phyloP scores from a whole-genome alignment of 1,284 basidiomycete species.

The Stygiomarasmius scandens region DNA sequence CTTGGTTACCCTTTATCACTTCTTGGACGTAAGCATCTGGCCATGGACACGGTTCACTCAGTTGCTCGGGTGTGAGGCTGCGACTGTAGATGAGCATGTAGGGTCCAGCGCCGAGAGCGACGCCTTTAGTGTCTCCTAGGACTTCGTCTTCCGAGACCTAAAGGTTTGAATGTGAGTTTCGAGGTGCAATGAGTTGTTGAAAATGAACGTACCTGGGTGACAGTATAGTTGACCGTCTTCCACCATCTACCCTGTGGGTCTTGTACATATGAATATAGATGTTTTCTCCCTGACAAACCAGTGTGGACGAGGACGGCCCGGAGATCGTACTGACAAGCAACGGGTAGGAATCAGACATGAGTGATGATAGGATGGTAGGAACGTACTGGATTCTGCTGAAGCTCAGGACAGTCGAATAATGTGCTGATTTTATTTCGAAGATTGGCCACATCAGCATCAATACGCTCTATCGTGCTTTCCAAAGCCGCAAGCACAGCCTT shows the following conservation, averaged over 20 bases:
- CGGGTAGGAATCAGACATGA: background rate
- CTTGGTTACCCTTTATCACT: conserved; percentile 36
- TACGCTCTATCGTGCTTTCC: conserved; percentile 59
- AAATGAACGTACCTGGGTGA: conserved; percentile 53
- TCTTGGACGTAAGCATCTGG: conserved; percentile 35
- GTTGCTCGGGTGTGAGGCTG: conserved; percentile 40
- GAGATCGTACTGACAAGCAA: conserved; percentile 64
- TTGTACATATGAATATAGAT: conserved; percentile 75
- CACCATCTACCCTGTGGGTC: conserved; percentile 65
- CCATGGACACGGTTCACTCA: conserved; percentile 37
- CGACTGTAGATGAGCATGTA: conserved; percentile 74
- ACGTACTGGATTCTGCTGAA: conserved; percentile 61
- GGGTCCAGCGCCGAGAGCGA: conserved; percentile 74
- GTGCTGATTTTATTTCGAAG: conserved; percentile 45
- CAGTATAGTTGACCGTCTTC: conserved; percentile 74
- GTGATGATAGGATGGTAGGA: background rate
- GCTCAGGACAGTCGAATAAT: conserved; percentile 61
- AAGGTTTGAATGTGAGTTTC: background rate
- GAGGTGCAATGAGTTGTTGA: background rate
- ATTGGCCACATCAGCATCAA: conserved; percentile 49
- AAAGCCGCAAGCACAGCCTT: conserved; percentile 53
- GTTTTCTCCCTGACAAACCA: conserved; percentile 70
- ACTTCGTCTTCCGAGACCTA: conserved; percentile 72
- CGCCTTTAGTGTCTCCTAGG: conserved; percentile 63
- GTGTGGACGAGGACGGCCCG: conserved; percentile 75